phyloP scores from a whole-genome alignment of 2,329 filamentous ascomycete genomes.

The Aspergillus proliferans region DNA sequence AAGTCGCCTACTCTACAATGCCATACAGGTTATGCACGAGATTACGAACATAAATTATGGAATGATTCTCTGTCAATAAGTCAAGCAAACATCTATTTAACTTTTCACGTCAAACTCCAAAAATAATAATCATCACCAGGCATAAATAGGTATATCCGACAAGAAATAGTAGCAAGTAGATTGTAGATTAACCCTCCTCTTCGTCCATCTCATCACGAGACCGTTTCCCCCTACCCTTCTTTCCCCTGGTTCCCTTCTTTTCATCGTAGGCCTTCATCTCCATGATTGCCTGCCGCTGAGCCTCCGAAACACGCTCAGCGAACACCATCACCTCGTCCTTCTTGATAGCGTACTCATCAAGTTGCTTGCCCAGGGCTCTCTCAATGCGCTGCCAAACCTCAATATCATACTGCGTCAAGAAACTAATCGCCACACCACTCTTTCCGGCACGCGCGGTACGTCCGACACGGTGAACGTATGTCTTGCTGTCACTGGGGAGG shows the following conservation, averaged over 20 bases:
- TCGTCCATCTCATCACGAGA: conserved; percentile 64
- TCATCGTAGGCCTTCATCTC: conserved; percentile 80
- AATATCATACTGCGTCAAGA: conserved; percentile 84
- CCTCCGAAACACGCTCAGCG: conserved; percentile 70
- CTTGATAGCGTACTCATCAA: conserved; percentile 61
- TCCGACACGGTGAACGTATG: conserved; percentile 83
- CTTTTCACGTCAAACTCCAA: not conserved
- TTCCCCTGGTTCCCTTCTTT: conserved; percentile 48
- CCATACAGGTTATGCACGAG: too few species aligned
- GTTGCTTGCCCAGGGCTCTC: conserved; percentile 69
- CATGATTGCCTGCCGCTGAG: conserved; percentile 68
- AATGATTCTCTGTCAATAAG: too few species aligned
- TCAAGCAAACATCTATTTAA: too few species aligned
- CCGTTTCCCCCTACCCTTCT: conserved; percentile 51
- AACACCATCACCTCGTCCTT: conserved; percentile 85
- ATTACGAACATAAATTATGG: too few species aligned
- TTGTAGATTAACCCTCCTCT: conserved; percentile 56
- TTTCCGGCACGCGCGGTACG: conserved; percentile 83
- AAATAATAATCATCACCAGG: not conserved
- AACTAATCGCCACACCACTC: conserved; percentile 69
- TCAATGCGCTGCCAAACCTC: conserved; percentile 79
- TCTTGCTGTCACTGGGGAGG: conserved; percentile 77
- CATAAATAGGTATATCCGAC: not conserved
- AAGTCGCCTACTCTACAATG: too few species aligned
- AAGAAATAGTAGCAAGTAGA: not conserved